A percentile compares a stretch with the other conserved stretches of the same genome.
Conservation (phyloP, 768 basidiomycete genomes). For the Xerocomellus amylosporus region DNA sequence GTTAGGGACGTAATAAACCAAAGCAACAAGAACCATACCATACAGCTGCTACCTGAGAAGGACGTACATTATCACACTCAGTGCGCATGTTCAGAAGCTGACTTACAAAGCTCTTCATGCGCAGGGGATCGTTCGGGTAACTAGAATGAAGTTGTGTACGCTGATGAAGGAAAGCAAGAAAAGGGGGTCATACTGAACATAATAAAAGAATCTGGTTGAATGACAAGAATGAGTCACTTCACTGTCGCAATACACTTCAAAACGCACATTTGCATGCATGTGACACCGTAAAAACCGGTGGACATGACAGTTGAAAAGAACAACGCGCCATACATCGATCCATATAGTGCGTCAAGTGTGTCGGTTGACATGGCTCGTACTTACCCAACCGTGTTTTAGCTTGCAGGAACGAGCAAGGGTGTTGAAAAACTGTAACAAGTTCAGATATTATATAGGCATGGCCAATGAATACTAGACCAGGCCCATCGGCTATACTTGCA, state of each 20-base stretch:
- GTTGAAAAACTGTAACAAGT: too few relatives aligned
- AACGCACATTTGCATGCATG: constrained; percentile 13
- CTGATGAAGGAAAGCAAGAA: not conserved
- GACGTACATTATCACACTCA: not conserved
- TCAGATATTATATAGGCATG: too few relatives aligned
- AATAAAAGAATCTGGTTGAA: constrained; percentile 8
- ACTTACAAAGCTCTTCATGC: constrained; percentile 6
- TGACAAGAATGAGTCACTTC: too few relatives aligned
- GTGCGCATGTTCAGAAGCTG: not conserved
- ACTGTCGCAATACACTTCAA: not conserved
- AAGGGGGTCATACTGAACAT: not conserved
- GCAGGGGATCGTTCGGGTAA: constrained; percentile 2
- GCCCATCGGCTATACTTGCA: too few relatives aligned
- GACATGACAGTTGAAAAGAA: not conserved
- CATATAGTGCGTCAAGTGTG: not conserved
- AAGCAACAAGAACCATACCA: not conserved
- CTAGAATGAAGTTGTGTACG: not conserved
- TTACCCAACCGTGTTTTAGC: too few relatives aligned
- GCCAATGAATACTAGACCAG: too few relatives aligned
- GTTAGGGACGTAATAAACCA: not conserved
- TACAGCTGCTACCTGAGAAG: not conserved
- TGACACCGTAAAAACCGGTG: not conserved
- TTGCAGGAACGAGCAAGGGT: too few relatives aligned
- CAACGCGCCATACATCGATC: not conserved
- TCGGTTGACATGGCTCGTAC: constrained; percentile 3